Evolutionary conservation across 192 early-diverging fungal species (phyloP), one percentile per base, ranked within the genome.

Genomic region (Coemansia sp.): DNA sequence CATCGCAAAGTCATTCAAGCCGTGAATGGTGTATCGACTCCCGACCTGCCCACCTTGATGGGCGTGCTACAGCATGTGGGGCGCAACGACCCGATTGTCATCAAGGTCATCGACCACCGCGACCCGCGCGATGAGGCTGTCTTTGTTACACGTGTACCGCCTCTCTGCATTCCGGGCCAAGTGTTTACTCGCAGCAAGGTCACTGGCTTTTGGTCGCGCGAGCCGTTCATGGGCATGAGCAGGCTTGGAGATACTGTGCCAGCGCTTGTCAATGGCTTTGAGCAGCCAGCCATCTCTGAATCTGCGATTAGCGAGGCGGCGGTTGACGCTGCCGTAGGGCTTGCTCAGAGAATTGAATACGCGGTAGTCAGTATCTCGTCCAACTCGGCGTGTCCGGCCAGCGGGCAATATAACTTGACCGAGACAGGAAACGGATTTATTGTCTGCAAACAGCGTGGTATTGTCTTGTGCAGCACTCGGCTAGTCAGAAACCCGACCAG

Each of bases 391-490:
- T 71, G 62, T 11, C 67, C 70, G 7, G 76, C 76, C 4, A 61
- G 73, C 20, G 70, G 70, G 2, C 58, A 67, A 10, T 45, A 43
- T 22, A n/a, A 9, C 29, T 37, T n/a, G 75, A 73, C 64, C 3
- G 39, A n/a, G 12, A 76, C 84, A 30, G 95, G 93, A 18, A 63
- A 20, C 11, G 76, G 76, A 3, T 69, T 96, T 12, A 86, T 95
- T 1, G 74, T 96, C 2, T 91, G 92, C 61, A 89, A 85, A 11
- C 74, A 87, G 52, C 85, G 83, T 30, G 94, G 94, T 8, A 74
- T 98, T 37, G 86, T 96, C 30, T 73, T 95, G 35, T 91, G 91
- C 72, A 88, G 89, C 59, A 84, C 93, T 4, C 88, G 87, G 61
- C 86, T 89, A 30, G 91, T 95, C 20, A 89, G 88, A 0, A 89